These are phyloP conservation scores for Plasmodium gallinaceum DNA, from an alignment of 169 alveolate species.

Conservation along the genomic window DNA sequence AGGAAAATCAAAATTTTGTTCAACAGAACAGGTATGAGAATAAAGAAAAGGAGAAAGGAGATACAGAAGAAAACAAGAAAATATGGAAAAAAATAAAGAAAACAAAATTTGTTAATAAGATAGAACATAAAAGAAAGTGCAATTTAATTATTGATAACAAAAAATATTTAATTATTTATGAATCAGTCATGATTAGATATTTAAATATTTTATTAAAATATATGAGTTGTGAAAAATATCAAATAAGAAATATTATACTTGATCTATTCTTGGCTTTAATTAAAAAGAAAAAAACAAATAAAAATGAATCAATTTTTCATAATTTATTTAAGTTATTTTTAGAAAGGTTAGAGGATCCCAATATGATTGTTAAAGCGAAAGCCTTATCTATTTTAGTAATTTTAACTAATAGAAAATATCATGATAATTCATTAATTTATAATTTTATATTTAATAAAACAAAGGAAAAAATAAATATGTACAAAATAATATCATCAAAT, in stretches of 20 bases:
- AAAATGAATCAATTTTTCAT: constrained; percentile 54
- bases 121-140: constrained; percentile 29
- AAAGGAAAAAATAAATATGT: constrained; percentile 68
- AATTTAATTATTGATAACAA: constrained; percentile 29
- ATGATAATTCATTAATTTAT: constrained; percentile 28
- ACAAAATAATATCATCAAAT: constrained; percentile 52
- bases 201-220: constrained; percentile 44
- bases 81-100: constrained; percentile 9
- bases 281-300: constrained; percentile 57
- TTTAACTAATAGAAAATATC: constrained; percentile 41
- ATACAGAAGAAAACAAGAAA: not conserved
- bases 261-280: constrained; percentile 51
- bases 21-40: not conserved
- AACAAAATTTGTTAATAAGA: not conserved
- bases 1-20: not conserved
- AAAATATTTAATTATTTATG: constrained; percentile 36
- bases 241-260: constrained; percentile 35
- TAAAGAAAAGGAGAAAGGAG: not conserved
- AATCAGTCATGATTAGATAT: constrained; percentile 56
- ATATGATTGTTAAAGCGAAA: constrained; percentile 51
- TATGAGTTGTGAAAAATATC: constrained; percentile 61
- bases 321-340: constrained; percentile 47
- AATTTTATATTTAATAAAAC: constrained; percentile 67
- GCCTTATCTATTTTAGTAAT: constrained; percentile 51
- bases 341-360: constrained; percentile 70